Evolutionary conservation across 2,329 filamentous ascomycete species (phyloP).

Genomic region (Colletotrichum echinochloae): DNA sequence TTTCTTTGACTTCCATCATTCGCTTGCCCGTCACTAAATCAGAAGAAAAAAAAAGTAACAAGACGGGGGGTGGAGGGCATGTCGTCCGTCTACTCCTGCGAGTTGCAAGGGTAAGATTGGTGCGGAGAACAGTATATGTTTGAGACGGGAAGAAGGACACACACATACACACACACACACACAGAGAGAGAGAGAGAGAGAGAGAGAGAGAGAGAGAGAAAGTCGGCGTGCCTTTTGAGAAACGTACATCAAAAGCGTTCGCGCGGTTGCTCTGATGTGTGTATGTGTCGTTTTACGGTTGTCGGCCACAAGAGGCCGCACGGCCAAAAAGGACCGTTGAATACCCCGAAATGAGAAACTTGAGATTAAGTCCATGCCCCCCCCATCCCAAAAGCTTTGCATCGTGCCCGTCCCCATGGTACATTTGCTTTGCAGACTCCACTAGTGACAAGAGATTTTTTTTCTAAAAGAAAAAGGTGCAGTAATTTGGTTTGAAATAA

Average conservation of each 20-base stretch:
- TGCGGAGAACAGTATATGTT: background rate
- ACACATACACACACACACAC: no score
- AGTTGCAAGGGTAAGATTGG: background rate
- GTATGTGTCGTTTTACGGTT: background rate
- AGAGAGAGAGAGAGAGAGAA: no score
- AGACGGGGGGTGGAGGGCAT: background rate
- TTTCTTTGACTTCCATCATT: slow-evolving; percentile 7
- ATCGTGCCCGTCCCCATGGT: background rate
- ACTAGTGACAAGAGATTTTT: background rate
- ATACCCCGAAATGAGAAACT: slow-evolving; percentile 36
- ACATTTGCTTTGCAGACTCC: background rate
- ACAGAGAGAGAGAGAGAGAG: no score
- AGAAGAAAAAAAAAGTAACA: background rate
- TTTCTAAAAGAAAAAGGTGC: no score
- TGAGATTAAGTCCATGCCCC: background rate
- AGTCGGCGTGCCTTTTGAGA: slow-evolving; percentile 13
- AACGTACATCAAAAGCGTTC: slow-evolving; percentile 21
- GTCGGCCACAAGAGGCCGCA: background rate
- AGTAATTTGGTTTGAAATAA: slow-evolving; percentile 28
- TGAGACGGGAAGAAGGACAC: background rate
- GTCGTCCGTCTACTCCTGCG: background rate
- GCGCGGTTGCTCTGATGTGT: background rate
- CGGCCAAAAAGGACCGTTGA: slow-evolving; percentile 18
- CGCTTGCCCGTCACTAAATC: background rate
- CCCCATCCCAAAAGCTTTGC: no score